These are phyloP conservation scores for Boletus reticuloceps DNA, from an alignment of 768 basidiomycete genomes.

Conservation along the genomic window DNA sequence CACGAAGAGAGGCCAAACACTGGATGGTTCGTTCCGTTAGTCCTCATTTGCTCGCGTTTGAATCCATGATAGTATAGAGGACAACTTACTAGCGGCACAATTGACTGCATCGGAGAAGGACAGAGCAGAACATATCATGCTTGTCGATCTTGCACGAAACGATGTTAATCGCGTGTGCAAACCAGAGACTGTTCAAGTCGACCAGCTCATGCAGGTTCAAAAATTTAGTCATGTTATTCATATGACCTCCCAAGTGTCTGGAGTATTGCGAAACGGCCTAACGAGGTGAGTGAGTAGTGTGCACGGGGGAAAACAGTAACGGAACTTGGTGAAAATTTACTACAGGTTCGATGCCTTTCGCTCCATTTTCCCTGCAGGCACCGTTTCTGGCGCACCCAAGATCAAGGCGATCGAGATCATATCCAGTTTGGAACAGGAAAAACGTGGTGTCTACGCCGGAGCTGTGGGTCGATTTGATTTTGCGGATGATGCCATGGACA, in stretches of 20 bases:
- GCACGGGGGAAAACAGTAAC: not conserved
- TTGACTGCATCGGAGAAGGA: slow-evolving; percentile 89
- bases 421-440: slow-evolving; percentile 81
- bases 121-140: slow-evolving; percentile 97
- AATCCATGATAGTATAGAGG: slow-evolving; percentile 61
- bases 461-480: slow-evolving; percentile 99
- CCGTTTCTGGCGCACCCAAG: slow-evolving; percentile 98
- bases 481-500: slow-evolving; percentile 92
- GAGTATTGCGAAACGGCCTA: slow-evolving; percentile 73
- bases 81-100: slow-evolving; percentile 69
- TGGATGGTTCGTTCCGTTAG: slow-evolving; percentile 61
- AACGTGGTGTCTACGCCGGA: slow-evolving; percentile 93
- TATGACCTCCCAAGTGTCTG: slow-evolving; percentile 93
- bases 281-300: slow-evolving; percentile 68
- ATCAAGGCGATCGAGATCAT: slow-evolving; percentile 97
- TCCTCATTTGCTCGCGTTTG: not conserved
- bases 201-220: slow-evolving; percentile 89
- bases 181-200: slow-evolving; percentile 93
- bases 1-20: slow-evolving; percentile 78
- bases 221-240: slow-evolving; percentile 99
- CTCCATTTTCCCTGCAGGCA: slow-evolving; percentile 98
- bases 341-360: slow-evolving; percentile 95
- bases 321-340: slow-evolving; percentile 1
- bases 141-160: slow-evolving; percentile 96
- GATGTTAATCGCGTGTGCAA: slow-evolving; percentile 98